A percentile compares a stretch with the other conserved stretches of the same genome.
Evolutionary conservation across 257 asterid genomes (phyloP).

Genomic region (Nicotiana undulata): DNA sequence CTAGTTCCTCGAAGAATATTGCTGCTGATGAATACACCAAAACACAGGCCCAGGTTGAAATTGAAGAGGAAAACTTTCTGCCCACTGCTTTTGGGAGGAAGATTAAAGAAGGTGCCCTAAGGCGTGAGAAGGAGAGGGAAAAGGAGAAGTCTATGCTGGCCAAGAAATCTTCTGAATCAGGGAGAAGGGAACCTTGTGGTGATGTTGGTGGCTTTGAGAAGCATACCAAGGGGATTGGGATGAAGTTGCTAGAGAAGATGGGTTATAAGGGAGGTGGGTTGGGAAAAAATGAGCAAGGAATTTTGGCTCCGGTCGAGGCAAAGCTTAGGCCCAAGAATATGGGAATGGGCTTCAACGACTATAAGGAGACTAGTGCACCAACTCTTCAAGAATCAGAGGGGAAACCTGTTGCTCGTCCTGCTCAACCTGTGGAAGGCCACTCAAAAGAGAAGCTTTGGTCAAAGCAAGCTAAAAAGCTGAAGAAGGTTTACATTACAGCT

Average conservation of each 20-base stretch:
- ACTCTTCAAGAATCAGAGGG: constrained; percentile 35
- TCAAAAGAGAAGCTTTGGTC: constrained; percentile 63
- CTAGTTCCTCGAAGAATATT: constrained; percentile 9
- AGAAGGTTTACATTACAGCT: constrained; percentile 50
- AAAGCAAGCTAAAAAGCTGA: constrained; percentile 49
- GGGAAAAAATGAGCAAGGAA: constrained; percentile 77
- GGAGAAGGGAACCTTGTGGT: constrained; percentile 26
- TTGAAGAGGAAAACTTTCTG: constrained; percentile 37
- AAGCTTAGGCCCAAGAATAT: constrained; percentile 67
- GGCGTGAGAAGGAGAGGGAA: constrained; percentile 50
- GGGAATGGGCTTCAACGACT: constrained; percentile 86
- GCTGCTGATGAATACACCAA: neutral
- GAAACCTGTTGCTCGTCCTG: constrained; percentile 24
- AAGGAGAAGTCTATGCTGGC: constrained; percentile 48
- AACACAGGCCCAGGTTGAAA: neutral
- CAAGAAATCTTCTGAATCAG: constrained; percentile 39
- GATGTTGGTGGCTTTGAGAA: constrained; percentile 61
- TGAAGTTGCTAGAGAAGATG: constrained; percentile 69
- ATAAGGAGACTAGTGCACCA: constrained; percentile 44
- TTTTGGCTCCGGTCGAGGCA: constrained; percentile 57
- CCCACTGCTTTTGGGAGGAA: constrained; percentile 63
- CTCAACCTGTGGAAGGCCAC: constrained; percentile 32
- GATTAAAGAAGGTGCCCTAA: constrained; percentile 56
- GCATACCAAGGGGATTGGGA: constrained; percentile 68
- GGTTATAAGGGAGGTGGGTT: constrained; percentile 90